phyloP scores from a whole-genome alignment of 306 rosid species.

The Cucumis sativus region DNA sequence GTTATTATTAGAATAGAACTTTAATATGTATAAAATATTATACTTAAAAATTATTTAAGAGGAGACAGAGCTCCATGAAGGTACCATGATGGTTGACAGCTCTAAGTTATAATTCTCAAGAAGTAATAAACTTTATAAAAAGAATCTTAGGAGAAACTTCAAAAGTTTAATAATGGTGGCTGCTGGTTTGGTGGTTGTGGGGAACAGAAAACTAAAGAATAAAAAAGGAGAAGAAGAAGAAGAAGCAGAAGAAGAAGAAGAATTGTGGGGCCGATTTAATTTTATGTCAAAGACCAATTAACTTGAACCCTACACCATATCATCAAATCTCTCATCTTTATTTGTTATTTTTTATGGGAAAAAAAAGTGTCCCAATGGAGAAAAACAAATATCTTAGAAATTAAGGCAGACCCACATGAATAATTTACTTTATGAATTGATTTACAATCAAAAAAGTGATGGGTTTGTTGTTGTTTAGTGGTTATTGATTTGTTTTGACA shows the following conservation, averaged over 20 bases:
- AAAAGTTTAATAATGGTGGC: slow-evolving; percentile 6
- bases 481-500: neutral
- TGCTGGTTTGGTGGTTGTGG: slow-evolving; percentile 5
- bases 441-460: neutral
- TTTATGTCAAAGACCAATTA: neutral
- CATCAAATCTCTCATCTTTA: neutral
- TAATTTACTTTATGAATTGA: neutral
- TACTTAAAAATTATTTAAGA: neutral
- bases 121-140: neutral
- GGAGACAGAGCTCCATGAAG: neutral
- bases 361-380: neutral
- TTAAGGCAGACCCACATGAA: slow-evolving; percentile 8
- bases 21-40: neutral
- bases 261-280: neutral
- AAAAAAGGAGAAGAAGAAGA: neutral
- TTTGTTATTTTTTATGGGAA: neutral
- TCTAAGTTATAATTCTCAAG: neutral
- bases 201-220: neutral
- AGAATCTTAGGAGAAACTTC: slow-evolving; percentile 2
- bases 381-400: slow-evolving; percentile 5
- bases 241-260: neutral
- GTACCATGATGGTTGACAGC: slow-evolving; percentile 5
- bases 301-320: slow-evolving; percentile 8
- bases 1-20: neutral
- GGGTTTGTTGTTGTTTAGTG: slow-evolving; percentile 6